Conservation (phyloP, 352 stramenopile species). For the Aphanomyces stellatus region DNA sequence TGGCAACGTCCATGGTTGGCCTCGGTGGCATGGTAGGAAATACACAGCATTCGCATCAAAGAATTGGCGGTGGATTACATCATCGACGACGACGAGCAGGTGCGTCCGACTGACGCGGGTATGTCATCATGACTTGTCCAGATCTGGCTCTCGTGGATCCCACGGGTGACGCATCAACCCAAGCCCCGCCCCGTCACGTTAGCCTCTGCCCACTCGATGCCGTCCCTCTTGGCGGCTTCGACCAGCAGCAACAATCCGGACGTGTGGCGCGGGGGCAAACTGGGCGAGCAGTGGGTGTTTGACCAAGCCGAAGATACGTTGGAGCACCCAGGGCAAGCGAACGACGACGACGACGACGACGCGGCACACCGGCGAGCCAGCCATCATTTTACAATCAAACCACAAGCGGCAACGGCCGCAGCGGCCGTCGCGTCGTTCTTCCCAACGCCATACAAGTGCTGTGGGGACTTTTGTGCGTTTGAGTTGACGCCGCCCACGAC, state of each 20-base stretch:
- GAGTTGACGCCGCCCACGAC: conserved; percentile 23
- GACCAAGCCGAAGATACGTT: neutral
- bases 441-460: conserved; percentile 52
- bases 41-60: conserved; percentile 15
- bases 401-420: neutral
- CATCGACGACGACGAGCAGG: conserved; percentile 22
- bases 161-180: neutral
- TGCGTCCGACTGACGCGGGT: conserved; percentile 2
- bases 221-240: neutral
- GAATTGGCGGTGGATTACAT: conserved; percentile 22
- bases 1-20: neutral
- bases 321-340: neutral
- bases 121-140: neutral
- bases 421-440: neutral
- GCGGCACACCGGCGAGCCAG: neutral
- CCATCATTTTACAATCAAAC: neutral
- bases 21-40: conserved; percentile 20
- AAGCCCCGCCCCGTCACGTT: neutral
- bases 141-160: neutral
- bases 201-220: neutral
- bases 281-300: neutral
- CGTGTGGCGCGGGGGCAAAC: neutral
- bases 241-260: neutral
- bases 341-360: neutral
- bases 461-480: conserved; percentile 63